phyloP scores from a whole-genome alignment of 1,284 basidiomycete species.

The Trichosporon coremiiforme region DNA sequence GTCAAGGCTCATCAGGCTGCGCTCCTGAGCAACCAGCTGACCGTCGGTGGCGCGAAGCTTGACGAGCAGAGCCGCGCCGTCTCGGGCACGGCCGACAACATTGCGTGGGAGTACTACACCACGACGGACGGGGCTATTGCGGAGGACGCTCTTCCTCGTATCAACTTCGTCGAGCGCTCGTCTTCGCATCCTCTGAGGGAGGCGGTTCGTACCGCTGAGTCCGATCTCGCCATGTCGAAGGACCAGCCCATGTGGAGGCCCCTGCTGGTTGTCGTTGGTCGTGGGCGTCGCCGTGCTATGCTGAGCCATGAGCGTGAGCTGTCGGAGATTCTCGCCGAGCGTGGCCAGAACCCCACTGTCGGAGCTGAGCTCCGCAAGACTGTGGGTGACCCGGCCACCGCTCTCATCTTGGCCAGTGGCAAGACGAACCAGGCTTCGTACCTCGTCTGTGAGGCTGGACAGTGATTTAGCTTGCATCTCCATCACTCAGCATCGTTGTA shows the following conservation, averaged over 20 bases:
- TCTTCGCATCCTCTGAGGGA: constrained; percentile 50
- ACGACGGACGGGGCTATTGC: constrained; percentile 25
- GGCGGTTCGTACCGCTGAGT: constrained; percentile 62
- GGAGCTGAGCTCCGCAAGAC: constrained; percentile 73
- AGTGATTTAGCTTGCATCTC: constrained; percentile 21
- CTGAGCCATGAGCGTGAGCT: constrained; percentile 65
- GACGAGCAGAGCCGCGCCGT: constrained; percentile 44
- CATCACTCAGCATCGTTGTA: constrained; percentile 1
- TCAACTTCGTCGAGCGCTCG: constrained; percentile 36
- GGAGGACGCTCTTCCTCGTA: constrained; percentile 37
- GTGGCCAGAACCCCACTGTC: constrained; percentile 59
- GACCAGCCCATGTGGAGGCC: constrained; percentile 60
- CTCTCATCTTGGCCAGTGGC: constrained; percentile 65
- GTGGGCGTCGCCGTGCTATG: constrained; percentile 68
- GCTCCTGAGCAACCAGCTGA: constrained; percentile 50
- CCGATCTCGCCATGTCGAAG: constrained; percentile 58
- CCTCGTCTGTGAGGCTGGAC: constrained; percentile 69
- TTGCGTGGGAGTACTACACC: constrained; percentile 55
- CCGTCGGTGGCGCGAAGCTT: constrained; percentile 41
- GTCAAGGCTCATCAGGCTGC: constrained; percentile 51
- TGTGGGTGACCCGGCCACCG: constrained; percentile 75
- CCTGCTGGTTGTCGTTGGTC: constrained; percentile 68
- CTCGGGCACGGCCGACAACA: constrained; percentile 57
- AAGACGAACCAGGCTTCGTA: constrained; percentile 62
- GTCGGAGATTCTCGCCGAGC: constrained; percentile 65